Evolutionary conservation across 2,329 filamentous ascomycete species (phyloP).

Genomic region (Colletotrichum orbiculare): DNA sequence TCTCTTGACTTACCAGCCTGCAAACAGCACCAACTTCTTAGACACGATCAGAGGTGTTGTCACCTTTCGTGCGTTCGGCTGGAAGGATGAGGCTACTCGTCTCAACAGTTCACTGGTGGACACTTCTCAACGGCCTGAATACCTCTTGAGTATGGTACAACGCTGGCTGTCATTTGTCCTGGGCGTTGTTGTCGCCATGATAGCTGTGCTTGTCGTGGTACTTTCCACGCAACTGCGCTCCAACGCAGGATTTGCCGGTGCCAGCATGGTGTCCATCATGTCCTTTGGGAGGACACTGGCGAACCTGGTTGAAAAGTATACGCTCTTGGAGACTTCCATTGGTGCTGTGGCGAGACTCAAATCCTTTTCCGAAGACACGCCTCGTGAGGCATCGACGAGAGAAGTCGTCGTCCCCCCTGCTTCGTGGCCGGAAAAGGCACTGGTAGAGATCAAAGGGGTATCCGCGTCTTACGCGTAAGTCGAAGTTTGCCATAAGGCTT

Average conservation of each 20-base stretch:
- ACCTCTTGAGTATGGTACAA: slow-evolving; percentile 67
- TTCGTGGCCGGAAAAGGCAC: slow-evolving; percentile 46
- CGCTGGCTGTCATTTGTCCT: slow-evolving; percentile 66
- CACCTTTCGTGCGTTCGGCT: slow-evolving; percentile 68
- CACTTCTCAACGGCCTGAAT: slow-evolving; percentile 66
- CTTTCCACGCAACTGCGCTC: slow-evolving; percentile 52
- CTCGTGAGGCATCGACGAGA: slow-evolving; percentile 37
- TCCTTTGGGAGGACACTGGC: slow-evolving; percentile 45
- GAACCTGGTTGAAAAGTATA: slow-evolving; percentile 46
- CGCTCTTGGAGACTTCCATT: slow-evolving; percentile 43
- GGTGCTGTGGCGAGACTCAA: slow-evolving; percentile 42
- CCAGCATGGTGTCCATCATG: slow-evolving; percentile 51
- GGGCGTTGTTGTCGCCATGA: slow-evolving; percentile 60
- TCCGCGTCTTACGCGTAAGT: slow-evolving; percentile 47
- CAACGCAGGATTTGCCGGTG: slow-evolving; percentile 51
- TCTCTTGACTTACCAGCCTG: background rate
- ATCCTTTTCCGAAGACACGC: slow-evolving; percentile 40
- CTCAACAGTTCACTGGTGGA: slow-evolving; percentile 61
- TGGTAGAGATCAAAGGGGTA: slow-evolving; percentile 44
- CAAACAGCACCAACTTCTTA: slow-evolving; percentile 56
- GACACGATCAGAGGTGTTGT: slow-evolving; percentile 65
- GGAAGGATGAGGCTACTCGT: slow-evolving; percentile 55
- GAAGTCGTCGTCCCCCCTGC: slow-evolving; percentile 36
- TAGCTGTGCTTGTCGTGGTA: slow-evolving; percentile 57
- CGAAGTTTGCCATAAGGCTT: background rate